A percentile compares a stretch with the other conserved stretches of the same genome.
These are phyloP conservation scores for Hortiboletus campestris DNA, from an alignment of 768 basidiomycete species.

Conservation along the genomic window DNA sequence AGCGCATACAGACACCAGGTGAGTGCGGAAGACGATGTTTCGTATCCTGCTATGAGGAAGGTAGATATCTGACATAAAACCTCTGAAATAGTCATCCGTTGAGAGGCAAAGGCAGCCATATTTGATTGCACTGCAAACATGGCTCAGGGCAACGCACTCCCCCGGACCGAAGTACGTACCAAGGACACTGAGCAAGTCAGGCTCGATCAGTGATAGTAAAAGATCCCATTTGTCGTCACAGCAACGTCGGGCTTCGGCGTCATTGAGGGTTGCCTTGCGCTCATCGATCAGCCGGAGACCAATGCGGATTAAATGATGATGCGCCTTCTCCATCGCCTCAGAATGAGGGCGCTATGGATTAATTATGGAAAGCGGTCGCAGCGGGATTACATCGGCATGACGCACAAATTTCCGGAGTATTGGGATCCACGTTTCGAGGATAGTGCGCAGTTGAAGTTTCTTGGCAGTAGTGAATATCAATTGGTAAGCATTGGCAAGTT, in stretches of 20 bases:
- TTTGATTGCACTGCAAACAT: slow-evolving; percentile 56
- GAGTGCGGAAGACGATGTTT: slow-evolving; percentile 56
- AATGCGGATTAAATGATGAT: slow-evolving; percentile 49
- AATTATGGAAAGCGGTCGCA: slow-evolving; percentile 8
- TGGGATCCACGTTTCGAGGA: slow-evolving; percentile 59
- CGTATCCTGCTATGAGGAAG: slow-evolving; percentile 64
- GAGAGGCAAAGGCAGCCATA: slow-evolving; percentile 39
- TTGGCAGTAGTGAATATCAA: slow-evolving; percentile 53
- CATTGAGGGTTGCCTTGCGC: slow-evolving; percentile 40
- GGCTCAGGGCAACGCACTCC: neutral
- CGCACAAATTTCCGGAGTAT: slow-evolving; percentile 49
- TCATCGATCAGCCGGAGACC: slow-evolving; percentile 53
- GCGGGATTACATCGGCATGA: slow-evolving; percentile 8
- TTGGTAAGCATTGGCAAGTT: slow-evolving; percentile 54
- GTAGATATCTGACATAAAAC: slow-evolving; percentile 62
- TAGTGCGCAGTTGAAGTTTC: slow-evolving; percentile 50
- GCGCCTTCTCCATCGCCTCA: slow-evolving; percentile 42
- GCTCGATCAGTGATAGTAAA: slow-evolving; percentile 14
- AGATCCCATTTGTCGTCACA: slow-evolving; percentile 13
- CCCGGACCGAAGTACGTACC: slow-evolving; percentile 35
- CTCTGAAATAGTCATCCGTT: slow-evolving; percentile 56
- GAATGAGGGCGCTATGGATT: slow-evolving; percentile 44
- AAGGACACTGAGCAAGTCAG: slow-evolving; percentile 52
- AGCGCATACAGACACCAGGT: slow-evolving; percentile 65
- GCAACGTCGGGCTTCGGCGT: slow-evolving; percentile 23